These are phyloP conservation scores for Monilinia laxa DNA, from an alignment of 2,329 filamentous ascomycete species.

Conservation along the genomic window DNA sequence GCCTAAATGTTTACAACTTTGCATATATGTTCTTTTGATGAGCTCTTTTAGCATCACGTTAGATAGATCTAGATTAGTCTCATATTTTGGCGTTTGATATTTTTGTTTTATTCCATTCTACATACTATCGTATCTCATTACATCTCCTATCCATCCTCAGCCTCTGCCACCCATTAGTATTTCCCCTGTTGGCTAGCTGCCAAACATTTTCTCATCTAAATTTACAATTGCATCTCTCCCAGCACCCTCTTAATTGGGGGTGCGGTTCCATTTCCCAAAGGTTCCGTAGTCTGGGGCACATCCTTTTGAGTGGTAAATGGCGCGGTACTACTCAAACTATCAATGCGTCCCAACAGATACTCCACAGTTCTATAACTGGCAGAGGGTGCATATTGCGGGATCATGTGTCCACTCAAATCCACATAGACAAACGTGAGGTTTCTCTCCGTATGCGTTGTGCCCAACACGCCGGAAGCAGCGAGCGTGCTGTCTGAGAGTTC, in stretches of 20 bases:
- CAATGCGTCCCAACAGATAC: conserved; percentile 69
- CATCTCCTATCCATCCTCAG: neutral
- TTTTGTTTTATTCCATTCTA: too few species aligned
- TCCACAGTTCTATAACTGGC: conserved; percentile 72
- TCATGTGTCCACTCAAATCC: conserved; percentile 57
- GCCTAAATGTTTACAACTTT: too few species aligned
- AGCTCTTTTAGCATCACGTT: neutral
- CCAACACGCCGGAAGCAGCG: conserved; percentile 66
- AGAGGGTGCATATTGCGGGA: conserved; percentile 65
- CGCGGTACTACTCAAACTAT: conserved; percentile 49
- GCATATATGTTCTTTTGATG: neutral
- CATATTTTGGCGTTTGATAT: too few species aligned
- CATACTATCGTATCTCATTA: neutral
- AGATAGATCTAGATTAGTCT: too few species aligned
- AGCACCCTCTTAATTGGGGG: conserved; percentile 11
- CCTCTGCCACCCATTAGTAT: neutral
- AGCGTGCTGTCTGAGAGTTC: conserved; percentile 66
- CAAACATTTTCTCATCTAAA: neutral
- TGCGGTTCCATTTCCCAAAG: neutral
- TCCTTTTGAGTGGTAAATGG: conserved; percentile 42
- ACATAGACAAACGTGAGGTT: conserved; percentile 57
- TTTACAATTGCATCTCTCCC: conserved; percentile 7
- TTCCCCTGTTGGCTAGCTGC: neutral
- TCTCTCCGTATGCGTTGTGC: conserved; percentile 69
- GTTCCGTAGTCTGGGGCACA: neutral